phyloP scores from a whole-genome alignment of 2,329 filamentous ascomycete species.

The Endocalyx cinctus region DNA sequence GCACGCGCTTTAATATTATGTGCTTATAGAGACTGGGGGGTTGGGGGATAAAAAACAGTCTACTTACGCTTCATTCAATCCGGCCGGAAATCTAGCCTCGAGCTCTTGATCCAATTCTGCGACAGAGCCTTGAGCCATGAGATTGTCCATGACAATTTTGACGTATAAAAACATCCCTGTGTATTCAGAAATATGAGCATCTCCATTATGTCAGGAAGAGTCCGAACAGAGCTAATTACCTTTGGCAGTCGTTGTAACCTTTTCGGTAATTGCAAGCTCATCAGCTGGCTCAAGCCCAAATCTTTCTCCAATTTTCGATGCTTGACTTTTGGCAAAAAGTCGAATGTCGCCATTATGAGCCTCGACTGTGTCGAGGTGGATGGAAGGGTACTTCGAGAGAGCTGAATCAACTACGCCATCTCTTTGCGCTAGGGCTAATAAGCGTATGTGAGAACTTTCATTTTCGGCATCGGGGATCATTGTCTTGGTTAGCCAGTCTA shows the following conservation, averaged over 20 bases:
- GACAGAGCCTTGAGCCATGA: slow-evolving; percentile 8
- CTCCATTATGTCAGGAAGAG: not conserved
- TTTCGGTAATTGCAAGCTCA: too few relatives aligned
- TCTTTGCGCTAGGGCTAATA: slow-evolving; percentile 5
- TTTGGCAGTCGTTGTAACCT: slow-evolving; percentile 1
- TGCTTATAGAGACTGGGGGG: too few relatives aligned
- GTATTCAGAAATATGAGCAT: slow-evolving; percentile 3
- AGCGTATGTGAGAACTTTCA: slow-evolving; percentile 1
- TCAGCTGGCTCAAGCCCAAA: too few relatives aligned
- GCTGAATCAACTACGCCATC: slow-evolving; percentile 3
- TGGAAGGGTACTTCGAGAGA: slow-evolving; percentile 3
- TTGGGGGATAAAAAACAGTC: too few relatives aligned
- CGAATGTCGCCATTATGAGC: too few relatives aligned
- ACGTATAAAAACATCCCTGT: slow-evolving; percentile 17
- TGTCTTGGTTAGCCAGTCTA: slow-evolving; percentile 2
- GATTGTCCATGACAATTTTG: slow-evolving; percentile 17
- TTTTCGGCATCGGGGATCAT: slow-evolving; percentile 3
- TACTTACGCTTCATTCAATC: slow-evolving; percentile 12
- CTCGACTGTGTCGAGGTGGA: slow-evolving; percentile 1
- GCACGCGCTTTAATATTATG: not conserved
- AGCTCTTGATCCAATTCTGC: slow-evolving; percentile 17
- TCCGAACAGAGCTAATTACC: not conserved
- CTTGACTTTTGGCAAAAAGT: too few relatives aligned
- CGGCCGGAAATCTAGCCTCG: slow-evolving; percentile 10
- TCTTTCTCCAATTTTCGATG: too few relatives aligned